These are phyloP conservation scores for Botrytis medusae DNA, from an alignment of 2,329 filamentous ascomycete species.

Conservation along the genomic window DNA sequence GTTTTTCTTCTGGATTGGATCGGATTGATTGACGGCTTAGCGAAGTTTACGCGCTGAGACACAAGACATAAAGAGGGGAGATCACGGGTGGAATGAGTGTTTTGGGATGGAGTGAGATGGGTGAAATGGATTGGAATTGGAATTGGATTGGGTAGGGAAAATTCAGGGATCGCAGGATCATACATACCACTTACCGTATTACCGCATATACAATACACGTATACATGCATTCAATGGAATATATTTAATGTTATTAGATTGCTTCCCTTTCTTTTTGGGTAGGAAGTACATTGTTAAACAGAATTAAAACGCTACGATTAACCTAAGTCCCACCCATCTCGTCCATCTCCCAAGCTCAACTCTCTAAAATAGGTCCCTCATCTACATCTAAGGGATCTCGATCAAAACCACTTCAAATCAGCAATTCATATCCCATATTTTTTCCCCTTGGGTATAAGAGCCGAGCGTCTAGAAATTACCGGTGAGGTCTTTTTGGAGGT, in stretches of 20 bases:
- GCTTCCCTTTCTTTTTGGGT: not conserved
- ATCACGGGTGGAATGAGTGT: not conserved
- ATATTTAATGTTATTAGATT: conserved; percentile 9
- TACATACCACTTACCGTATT: conserved; percentile 9
- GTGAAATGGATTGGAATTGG: not conserved
- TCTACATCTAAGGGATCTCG: not conserved
- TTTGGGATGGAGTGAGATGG: not conserved
- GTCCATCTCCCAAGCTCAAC: not conserved
- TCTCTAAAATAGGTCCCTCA: not conserved
- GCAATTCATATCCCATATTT: not conserved
- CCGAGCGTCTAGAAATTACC: not conserved
- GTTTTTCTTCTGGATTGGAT: conserved; percentile 4
- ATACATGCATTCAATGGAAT: conserved; percentile 15
- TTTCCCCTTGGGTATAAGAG: not conserved
- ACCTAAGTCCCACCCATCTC: not conserved
- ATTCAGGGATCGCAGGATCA: not conserved
- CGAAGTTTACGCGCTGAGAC: not conserved
- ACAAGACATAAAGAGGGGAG: not conserved
- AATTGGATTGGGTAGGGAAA: not conserved
- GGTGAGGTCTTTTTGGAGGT: not conserved
- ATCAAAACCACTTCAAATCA: not conserved
- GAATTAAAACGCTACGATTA: not conserved
- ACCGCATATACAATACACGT: not conserved
- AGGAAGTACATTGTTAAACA: not conserved
- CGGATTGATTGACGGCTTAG: not conserved